phyloP scores from a whole-genome alignment of 192 early-diverging fungal species.

The Podila verticillata region DNA sequence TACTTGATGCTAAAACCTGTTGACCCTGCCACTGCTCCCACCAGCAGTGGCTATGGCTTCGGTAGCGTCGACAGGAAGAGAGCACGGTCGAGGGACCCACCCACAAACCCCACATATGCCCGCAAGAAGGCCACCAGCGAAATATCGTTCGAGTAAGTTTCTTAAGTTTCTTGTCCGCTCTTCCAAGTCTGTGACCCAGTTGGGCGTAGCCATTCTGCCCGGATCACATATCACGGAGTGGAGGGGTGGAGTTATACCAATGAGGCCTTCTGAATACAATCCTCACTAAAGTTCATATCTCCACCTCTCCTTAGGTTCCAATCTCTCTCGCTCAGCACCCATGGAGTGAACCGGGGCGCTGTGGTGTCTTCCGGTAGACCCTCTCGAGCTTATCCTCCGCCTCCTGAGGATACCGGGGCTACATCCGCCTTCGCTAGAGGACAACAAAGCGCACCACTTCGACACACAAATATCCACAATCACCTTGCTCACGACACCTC shows the following conservation, averaged over 20 bases:
- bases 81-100: constrained; percentile 14
- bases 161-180: neutral
- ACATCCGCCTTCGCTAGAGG: neutral
- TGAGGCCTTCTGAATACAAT: neutral
- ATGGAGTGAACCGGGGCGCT: neutral
- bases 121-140: constrained; percentile 45
- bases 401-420: neutral
- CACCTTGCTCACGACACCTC: neutral
- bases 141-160: constrained; percentile 45
- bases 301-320: constrained; percentile 20
- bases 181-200: neutral
- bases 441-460: neutral
- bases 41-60: neutral
- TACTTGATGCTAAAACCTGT: too few relatives aligned
- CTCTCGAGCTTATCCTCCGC: neutral
- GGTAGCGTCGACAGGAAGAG: constrained; percentile 28
- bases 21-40: too few relatives aligned
- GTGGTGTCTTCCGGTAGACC: too few relatives aligned
- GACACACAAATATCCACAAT: neutral
- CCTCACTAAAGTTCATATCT: neutral
- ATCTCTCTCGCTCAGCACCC: constrained; percentile 34
- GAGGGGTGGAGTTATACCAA: too few relatives aligned
- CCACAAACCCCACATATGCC: neutral
- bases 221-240: too few relatives aligned
- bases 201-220: too few relatives aligned